These are phyloP conservation scores for Aspergillus olivimuriae DNA, from an alignment of 495 filamentous ascomycete genomes.

Conservation along the genomic window DNA sequence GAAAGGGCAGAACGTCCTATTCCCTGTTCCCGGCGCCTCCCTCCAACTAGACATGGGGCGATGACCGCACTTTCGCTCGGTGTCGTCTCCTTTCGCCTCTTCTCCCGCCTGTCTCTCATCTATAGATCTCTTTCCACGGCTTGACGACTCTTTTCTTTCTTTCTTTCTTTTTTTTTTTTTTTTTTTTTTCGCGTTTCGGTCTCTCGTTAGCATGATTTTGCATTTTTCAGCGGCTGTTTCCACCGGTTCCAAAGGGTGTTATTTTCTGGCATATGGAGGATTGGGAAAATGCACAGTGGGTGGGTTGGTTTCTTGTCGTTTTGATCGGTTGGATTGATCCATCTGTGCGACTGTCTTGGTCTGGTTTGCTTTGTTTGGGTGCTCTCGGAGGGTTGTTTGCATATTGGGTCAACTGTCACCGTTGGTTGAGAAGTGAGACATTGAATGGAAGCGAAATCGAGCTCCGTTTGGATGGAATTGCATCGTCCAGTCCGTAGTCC, in stretches of 20 bases:
- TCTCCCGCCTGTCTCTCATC: constrained; percentile 6
- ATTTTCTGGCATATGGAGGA: constrained; percentile 16
- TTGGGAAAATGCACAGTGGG: constrained; percentile 16
- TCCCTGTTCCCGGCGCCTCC: constrained; percentile 37
- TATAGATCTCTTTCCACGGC: constrained; percentile 8
- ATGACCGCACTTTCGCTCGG: constrained; percentile 3
- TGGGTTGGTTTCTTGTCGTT: constrained; percentile 1
- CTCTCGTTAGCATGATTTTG: constrained; percentile 21
- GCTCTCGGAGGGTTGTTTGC: too few relatives aligned
- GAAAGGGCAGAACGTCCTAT: constrained; percentile 35
- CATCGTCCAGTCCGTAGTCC: too few relatives aligned
- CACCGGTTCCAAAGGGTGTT: constrained; percentile 15
- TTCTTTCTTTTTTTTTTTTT: constrained; percentile 5
- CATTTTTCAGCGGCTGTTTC: constrained; percentile 38
- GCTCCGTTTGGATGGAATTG: too few relatives aligned
- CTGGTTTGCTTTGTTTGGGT: too few relatives aligned
- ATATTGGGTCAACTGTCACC: too few relatives aligned
- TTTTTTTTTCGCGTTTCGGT: constrained; percentile 1
- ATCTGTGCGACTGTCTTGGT: too few relatives aligned
- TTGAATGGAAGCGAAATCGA: too few relatives aligned
- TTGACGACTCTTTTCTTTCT: constrained; percentile 14
- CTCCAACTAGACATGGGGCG: too few relatives aligned
- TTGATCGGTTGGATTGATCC: too few relatives aligned
- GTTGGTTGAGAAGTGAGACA: too few relatives aligned
- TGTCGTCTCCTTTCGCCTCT: neutral